Percentiles rank a stretch among this genome's conserved stretches.
Conservation (phyloP, 768 basidiomycete genomes). For the Leccinum truebloodii region DNA sequence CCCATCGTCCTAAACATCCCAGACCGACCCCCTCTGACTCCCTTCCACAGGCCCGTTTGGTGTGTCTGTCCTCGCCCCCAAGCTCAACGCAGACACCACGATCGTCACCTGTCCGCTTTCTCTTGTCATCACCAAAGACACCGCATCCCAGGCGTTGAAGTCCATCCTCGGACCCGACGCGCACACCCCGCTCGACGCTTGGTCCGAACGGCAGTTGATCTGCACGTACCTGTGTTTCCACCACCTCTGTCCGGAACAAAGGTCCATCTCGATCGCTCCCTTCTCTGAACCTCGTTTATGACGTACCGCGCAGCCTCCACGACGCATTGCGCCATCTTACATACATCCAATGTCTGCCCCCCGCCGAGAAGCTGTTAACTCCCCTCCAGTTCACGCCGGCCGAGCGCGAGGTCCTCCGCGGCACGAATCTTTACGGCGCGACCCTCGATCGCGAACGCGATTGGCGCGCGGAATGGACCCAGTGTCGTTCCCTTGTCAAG, state of each 20-base stretch:
- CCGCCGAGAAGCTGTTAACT: conserved; percentile 56
- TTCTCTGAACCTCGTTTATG: conserved; percentile 2
- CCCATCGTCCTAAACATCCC: too few species aligned
- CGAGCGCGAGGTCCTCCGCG: conserved; percentile 69
- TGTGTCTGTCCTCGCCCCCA: not conserved
- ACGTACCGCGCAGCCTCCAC: conserved; percentile 10
- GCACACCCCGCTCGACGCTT: conserved; percentile 31
- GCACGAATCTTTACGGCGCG: conserved; percentile 81
- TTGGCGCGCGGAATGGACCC: conserved; percentile 64
- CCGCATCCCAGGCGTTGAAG: conserved; percentile 46
- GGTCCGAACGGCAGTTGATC: conserved; percentile 66
- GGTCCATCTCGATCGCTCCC: conserved; percentile 25
- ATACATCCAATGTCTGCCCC: conserved; percentile 67
- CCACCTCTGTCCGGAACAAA: conserved; percentile 46
- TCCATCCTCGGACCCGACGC: conserved; percentile 35
- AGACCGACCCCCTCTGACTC: conserved; percentile 8
- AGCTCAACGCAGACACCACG: conserved; percentile 49
- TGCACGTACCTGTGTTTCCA: conserved; percentile 68
- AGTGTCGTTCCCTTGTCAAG: conserved; percentile 42
- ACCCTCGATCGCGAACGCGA: conserved; percentile 62
- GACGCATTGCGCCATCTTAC: conserved; percentile 43
- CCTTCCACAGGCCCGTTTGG: conserved; percentile 43
- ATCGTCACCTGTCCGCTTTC: conserved; percentile 70
- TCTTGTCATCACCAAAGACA: conserved; percentile 59
- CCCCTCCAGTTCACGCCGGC: conserved; percentile 65